Evolutionary conservation across 768 basidiomycete genomes (phyloP).

Genomic region (Russula lepida): DNA sequence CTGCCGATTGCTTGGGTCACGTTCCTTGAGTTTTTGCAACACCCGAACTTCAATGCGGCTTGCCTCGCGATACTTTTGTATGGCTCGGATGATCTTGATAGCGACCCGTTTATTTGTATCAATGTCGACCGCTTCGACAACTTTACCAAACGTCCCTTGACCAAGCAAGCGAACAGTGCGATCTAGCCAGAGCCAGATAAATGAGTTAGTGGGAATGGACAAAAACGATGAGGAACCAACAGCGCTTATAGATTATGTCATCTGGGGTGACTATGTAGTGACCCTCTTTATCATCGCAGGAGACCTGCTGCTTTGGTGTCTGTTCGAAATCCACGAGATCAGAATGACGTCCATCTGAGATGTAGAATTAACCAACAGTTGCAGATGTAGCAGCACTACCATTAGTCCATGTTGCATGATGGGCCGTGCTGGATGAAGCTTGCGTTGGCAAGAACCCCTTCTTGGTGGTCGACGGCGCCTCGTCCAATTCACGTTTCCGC

Average conservation of each 20-base stretch:
- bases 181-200: conserved; percentile 45
- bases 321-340: conserved; percentile 28
- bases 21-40: conserved; percentile 80
- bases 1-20: conserved; percentile 84
- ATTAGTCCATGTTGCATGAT: conserved; percentile 59
- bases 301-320: conserved; percentile 56
- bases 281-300: conserved; percentile 97
- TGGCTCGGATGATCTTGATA: conserved; percentile 97
- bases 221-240: conserved; percentile 38
- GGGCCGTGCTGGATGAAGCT: conserved; percentile 40
- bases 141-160: conserved; percentile 98
- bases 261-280: conserved; percentile 94
- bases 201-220: conserved; percentile 1
- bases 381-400: conserved; percentile 55
- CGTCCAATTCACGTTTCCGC: conserved; percentile 69
- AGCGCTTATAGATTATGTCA: conserved; percentile 80
- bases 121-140: conserved; percentile 86
- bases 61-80: conserved; percentile 97
- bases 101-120: conserved; percentile 73
- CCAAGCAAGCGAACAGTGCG: conserved; percentile 85
- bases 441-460: conserved; percentile 46
- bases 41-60: conserved; percentile 98
- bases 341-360: conserved; percentile 26
- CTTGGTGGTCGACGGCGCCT: conserved; percentile 63
- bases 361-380: conserved; percentile 45